Conservation (phyloP, 2,329 filamentous ascomycete species). For the Neurospora crassa region DNA sequence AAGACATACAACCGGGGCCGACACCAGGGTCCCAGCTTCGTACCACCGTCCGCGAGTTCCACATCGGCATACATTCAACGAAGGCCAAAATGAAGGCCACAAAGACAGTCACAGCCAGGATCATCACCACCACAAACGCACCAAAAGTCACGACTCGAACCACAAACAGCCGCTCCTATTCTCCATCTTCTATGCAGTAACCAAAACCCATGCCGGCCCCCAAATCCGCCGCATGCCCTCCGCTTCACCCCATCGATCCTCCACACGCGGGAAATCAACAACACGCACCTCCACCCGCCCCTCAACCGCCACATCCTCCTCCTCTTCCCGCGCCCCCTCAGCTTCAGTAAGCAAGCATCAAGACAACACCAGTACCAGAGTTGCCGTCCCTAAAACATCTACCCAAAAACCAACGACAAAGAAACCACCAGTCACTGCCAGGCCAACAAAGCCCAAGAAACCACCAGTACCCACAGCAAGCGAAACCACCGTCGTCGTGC, state of each 20-base stretch:
- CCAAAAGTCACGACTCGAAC: neutral
- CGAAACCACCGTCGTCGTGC: neutral
- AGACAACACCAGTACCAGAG: neutral
- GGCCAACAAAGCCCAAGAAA: slow-evolving; percentile 6
- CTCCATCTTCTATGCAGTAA: neutral
- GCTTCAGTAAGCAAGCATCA: neutral
- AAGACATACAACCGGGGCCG: neutral
- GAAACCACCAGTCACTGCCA: neutral
- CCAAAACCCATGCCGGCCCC: neutral
- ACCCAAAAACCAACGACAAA: neutral
- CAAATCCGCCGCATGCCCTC: neutral
- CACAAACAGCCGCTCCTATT: neutral
- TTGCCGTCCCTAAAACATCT: neutral
- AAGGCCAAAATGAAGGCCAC: neutral
- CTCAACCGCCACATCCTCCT: neutral
- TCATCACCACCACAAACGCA: neutral
- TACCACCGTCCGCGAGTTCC: neutral
- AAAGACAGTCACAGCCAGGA: neutral
- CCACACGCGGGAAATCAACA: neutral
- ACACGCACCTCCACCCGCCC: neutral
- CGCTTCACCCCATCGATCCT: neutral
- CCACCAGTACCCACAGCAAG: slow-evolving; percentile 1
- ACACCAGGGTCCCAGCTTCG: neutral
- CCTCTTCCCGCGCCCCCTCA: neutral
- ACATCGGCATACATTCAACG: neutral